Base-by-base conservation (phyloP, 164 flowering plant genomes). In the Vitis cinerea region DNA sequence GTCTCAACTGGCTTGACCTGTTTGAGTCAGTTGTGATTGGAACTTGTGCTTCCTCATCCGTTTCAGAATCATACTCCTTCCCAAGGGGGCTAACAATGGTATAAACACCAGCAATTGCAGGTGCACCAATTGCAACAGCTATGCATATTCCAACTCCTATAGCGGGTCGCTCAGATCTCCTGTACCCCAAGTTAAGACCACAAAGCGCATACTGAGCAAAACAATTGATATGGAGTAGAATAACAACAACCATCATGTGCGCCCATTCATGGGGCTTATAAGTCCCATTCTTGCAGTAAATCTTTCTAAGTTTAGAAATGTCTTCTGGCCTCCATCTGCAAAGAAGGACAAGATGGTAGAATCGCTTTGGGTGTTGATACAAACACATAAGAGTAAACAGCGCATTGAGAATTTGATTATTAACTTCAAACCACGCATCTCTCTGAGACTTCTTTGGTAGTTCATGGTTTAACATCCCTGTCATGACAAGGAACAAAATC, bases 371-470 rank as follows among this genome's bases (percentile, higher is more conserved):
- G 61, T 95, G 99, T 50, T 87, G 90, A 78, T 95, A 95, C 47
- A 95, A 73, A 72, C 94, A 91, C 95, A 93, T 93, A 37, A 95
- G 94, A 51, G 98, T 90, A 73, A 95, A 95, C 13, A 95, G 81
- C 10, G 97, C 98, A 82, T 90, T 95, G 54, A 91, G 90, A 73
- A 92, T 93, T 77, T 95, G 98, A 72, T 93, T 95, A 65, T 89
- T 91, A 29, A 91, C 97, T 82, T 95, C 98, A 80, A 87, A 90
- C 97, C 96, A 91, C n/a, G 79, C 73, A 72, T 95, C 72, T 73
- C 97, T 84, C 29, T 86, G 75, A 7, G 94, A 77, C 75, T 87
- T 90, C 61, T 72, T 86, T 4, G 84, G 90, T 9, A 93, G 53
- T 9, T 69, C 93, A 19, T 59, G 65, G 66, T 93, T 83, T 23